Conservation (phyloP, 2,329 filamentous ascomycete genomes). For the Penicillium concentricum region DNA sequence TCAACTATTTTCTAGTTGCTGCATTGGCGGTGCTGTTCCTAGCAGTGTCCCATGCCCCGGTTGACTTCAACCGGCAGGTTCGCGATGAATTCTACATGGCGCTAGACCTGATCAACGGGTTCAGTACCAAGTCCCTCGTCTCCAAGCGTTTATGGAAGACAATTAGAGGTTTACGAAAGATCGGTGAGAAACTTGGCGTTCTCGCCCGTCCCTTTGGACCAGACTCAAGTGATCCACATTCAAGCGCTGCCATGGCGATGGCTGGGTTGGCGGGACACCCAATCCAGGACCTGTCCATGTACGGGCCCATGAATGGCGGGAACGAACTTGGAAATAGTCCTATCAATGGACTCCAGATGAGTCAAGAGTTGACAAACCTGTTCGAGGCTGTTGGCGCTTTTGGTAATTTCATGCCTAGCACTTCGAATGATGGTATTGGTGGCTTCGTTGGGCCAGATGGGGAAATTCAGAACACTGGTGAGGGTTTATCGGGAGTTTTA, state of each 20-base stretch:
- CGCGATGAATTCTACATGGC: constrained; percentile 68
- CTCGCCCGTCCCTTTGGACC: constrained; percentile 38
- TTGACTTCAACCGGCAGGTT: constrained; percentile 59
- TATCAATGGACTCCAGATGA: constrained; percentile 59
- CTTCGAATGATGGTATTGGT: constrained; percentile 37
- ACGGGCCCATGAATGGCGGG: constrained; percentile 38
- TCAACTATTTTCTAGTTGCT: constrained; percentile 67
- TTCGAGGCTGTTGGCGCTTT: constrained; percentile 63
- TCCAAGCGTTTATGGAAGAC: constrained; percentile 64
- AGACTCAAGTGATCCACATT: constrained; percentile 56
- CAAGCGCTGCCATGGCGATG: constrained; percentile 64
- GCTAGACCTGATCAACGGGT: constrained; percentile 61
- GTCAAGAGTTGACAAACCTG: constrained; percentile 59
- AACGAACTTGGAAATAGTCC: constrained; percentile 54
- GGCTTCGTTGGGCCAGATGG: constrained; percentile 40
- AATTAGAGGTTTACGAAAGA: constrained; percentile 61
- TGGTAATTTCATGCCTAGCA: constrained; percentile 38
- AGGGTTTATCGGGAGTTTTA: constrained; percentile 46
- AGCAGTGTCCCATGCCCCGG: constrained; percentile 63
- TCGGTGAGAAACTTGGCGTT: constrained; percentile 61
- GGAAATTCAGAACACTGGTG: constrained; percentile 44
- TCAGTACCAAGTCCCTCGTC: constrained; percentile 61
- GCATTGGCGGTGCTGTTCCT: constrained; percentile 64
- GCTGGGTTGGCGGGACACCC: constrained; percentile 63
- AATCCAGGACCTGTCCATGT: constrained; percentile 57